phyloP scores from a whole-genome alignment of 2,329 filamentous ascomycete genomes.

The Cryoendolithus antarcticus region DNA sequence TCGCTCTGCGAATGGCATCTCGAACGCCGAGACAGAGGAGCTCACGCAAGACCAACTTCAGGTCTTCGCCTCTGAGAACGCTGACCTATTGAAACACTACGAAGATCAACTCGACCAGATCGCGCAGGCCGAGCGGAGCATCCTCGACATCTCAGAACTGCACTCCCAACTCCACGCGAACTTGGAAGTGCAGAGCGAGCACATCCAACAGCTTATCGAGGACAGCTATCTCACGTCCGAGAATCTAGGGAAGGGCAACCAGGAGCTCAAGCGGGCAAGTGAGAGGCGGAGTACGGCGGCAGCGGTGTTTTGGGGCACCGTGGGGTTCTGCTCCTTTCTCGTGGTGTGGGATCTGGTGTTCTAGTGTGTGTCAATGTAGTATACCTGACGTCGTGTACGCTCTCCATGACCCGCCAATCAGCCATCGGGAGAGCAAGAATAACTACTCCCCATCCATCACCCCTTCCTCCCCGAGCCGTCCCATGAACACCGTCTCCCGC shows the following conservation, averaged over 20 bases:
- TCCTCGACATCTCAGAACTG: constrained; percentile 84
- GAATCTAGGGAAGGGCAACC: constrained; percentile 82
- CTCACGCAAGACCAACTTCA: constrained; percentile 78
- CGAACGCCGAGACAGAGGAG: constrained; percentile 19
- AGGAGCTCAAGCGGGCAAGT: constrained; percentile 72
- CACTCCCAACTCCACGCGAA: constrained; percentile 83
- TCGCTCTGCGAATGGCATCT: no score
- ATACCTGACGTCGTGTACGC: no score
- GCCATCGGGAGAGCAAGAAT: not conserved
- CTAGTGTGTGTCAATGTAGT: constrained; percentile 11
- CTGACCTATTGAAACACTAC: constrained; percentile 84
- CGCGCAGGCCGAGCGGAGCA: constrained; percentile 75
- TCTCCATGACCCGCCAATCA: no score
- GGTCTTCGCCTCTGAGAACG: constrained; percentile 86
- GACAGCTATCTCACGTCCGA: constrained; percentile 73
- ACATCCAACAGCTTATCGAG: constrained; percentile 76
- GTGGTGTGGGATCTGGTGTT: constrained; percentile 39
- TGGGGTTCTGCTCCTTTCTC: constrained; percentile 33
- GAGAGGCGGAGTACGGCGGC: constrained; percentile 40
- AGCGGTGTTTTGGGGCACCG: constrained; percentile 36
- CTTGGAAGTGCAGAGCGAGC: constrained; percentile 70
- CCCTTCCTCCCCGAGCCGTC: constrained; percentile 22
- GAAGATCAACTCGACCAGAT: constrained; percentile 92
- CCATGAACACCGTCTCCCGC: constrained; percentile 27
- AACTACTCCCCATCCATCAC: constrained; percentile 17